A percentile compares a stretch with the other conserved stretches of the same genome.
These are phyloP conservation scores for Acanthamoeba divionensis DNA, from an alignment of 208 protist genomes.

Conservation along the genomic window DNA sequence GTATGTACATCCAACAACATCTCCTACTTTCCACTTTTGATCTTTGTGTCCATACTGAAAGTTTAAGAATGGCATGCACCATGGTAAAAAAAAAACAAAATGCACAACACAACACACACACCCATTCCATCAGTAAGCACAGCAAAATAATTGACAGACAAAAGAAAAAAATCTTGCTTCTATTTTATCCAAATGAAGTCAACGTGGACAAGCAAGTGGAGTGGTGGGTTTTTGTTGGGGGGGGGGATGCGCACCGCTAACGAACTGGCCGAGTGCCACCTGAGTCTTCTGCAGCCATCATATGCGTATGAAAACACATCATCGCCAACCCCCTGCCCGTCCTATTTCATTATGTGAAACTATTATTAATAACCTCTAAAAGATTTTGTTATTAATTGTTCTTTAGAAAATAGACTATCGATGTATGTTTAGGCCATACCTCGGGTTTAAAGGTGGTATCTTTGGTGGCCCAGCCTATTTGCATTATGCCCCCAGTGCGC, in stretches of 20 bases:
- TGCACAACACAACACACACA: no score
- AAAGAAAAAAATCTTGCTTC: no score
- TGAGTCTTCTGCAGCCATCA: neutral
- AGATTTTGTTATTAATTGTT: no score
- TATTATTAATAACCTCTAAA: no score
- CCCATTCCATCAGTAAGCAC: no score
- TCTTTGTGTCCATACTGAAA: neutral
- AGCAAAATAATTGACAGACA: no score
- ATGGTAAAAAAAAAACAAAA: neutral
- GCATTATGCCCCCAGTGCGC: constrained; percentile 29
- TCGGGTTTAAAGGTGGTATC: constrained; percentile 36
- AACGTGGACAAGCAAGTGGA: neutral
- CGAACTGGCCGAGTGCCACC: neutral
- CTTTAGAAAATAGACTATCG: no score
- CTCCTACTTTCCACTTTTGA: neutral
- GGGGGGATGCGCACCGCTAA: neutral
- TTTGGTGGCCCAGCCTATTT: constrained; percentile 34
- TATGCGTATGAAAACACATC: constrained; percentile 32
- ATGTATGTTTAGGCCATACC: neutral
- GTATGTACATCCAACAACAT: constrained; percentile 10
- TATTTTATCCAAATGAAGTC: neutral
- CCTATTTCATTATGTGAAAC: neutral
- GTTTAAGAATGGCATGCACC: neutral
- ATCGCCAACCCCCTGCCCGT: constrained; percentile 16
- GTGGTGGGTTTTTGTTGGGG: neutral